Evolutionary conservation across 2,329 filamentous ascomycete species (phyloP).

Genomic region (Annulohypoxylon truncatum): DNA sequence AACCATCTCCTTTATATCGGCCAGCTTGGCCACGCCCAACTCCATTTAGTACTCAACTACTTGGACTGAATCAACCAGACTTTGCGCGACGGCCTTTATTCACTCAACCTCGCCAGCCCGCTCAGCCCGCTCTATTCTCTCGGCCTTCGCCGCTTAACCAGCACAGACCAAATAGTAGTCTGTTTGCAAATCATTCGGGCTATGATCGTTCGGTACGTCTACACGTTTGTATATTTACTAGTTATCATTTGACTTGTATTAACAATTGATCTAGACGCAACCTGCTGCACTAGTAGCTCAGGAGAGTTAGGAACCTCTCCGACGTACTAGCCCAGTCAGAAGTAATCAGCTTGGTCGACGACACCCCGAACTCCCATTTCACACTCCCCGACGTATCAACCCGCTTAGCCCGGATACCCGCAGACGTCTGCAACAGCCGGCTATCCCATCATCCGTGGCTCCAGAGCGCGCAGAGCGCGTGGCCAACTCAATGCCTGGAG

Average conservation of each 20-base stretch:
- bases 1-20: neutral
- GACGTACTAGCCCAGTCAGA: neutral
- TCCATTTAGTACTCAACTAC: neutral
- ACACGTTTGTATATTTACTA: neutral
- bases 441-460: neutral
- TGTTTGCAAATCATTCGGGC: neutral
- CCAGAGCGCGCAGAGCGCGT: neutral
- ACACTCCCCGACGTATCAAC: neutral
- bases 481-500: constrained; percentile 31
- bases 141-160: neutral
- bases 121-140: constrained; percentile 5
- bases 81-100: neutral
- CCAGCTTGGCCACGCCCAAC: neutral
- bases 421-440: neutral
- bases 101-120: neutral
- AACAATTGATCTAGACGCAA: constrained; percentile 10
- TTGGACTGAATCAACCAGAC: neutral
- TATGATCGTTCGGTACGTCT: neutral
- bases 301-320: constrained; percentile 32
- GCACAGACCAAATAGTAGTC: neutral
- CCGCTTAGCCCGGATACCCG: constrained; percentile 13
- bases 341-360: neutral
- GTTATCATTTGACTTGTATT: constrained; percentile 4
- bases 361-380: neutral
- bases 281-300: neutral